These are phyloP conservation scores for Trichoderma orchidacearum DNA, from an alignment of 495 filamentous ascomycete species.

Conservation along the genomic window DNA sequence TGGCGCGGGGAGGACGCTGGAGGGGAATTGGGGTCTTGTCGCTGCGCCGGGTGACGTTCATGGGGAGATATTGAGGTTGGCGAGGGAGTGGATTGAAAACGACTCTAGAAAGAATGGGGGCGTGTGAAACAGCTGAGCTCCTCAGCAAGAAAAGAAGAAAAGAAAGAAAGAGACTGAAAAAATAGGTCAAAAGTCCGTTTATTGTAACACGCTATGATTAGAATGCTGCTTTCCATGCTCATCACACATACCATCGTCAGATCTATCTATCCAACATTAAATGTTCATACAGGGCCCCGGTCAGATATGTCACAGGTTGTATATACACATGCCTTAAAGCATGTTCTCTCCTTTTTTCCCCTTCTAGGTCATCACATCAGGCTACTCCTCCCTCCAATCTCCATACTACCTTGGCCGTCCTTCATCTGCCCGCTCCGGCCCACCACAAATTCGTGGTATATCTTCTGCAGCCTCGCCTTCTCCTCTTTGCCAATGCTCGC, in stretches of 20 bases:
- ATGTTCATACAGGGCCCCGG: neutral
- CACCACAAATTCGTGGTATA: constrained; percentile 86
- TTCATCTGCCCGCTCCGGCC: constrained; percentile 90
- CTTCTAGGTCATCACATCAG: constrained; percentile 52
- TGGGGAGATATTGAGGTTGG: constrained; percentile 9
- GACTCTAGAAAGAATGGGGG: constrained; percentile 8
- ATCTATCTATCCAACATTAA: neutral
- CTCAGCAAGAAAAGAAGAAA: neutral
- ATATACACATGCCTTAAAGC: neutral
- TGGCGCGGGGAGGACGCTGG: constrained; percentile 18
- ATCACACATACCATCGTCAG: neutral
- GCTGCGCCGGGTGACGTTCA: constrained; percentile 13
- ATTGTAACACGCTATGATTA: too few relatives aligned
- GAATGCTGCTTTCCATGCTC: neutral
- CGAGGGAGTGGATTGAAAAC: constrained; percentile 3
- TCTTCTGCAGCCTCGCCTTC: constrained; percentile 53
- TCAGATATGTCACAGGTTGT: too few relatives aligned
- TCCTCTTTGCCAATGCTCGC: constrained; percentile 72
- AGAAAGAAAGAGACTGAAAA: too few relatives aligned
- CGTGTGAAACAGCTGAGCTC: constrained; percentile 8
- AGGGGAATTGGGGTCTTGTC: constrained; percentile 13
- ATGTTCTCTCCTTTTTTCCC: neutral
- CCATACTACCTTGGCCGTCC: constrained; percentile 75
- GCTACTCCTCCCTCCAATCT: constrained; percentile 85
- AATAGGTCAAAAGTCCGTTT: too few relatives aligned